Evolutionary conservation across 768 basidiomycete species (phyloP).

Genomic region (Suillus cothurnatus): DNA sequence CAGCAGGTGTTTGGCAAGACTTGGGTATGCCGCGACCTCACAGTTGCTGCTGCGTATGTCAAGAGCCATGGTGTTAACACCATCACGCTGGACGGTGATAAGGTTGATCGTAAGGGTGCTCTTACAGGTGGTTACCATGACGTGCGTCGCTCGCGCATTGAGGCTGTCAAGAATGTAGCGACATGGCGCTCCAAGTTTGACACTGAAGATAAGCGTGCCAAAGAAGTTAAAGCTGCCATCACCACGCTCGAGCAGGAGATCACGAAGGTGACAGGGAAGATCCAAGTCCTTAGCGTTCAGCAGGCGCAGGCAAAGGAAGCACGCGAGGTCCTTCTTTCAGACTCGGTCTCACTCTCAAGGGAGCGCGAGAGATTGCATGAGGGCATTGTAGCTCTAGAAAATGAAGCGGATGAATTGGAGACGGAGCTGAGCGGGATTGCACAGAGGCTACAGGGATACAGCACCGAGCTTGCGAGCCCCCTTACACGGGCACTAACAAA

Average conservation of each 20-base stretch:
- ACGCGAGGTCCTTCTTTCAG: constrained; percentile 66
- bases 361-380: constrained; percentile 73
- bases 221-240: constrained; percentile 76
- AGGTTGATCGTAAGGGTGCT: constrained; percentile 94
- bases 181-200: constrained; percentile 76
- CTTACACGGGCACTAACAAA: constrained; percentile 72
- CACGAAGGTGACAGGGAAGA: constrained; percentile 69
- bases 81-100: constrained; percentile 97
- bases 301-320: constrained; percentile 70
- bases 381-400: constrained; percentile 64
- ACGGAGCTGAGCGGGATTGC: constrained; percentile 65
- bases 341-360: constrained; percentile 56
- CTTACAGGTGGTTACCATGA: constrained; percentile 97
- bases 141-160: constrained; percentile 84
- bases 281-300: constrained; percentile 70
- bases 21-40: constrained; percentile 91
- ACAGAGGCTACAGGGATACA: constrained; percentile 64
- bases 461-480: constrained; percentile 70
- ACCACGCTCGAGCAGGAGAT: constrained; percentile 83
- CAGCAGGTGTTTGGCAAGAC: constrained; percentile 98
- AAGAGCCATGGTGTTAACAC: constrained; percentile 95
- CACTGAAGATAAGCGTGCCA: constrained; percentile 59
- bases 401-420: constrained; percentile 69
- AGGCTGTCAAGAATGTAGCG: constrained; percentile 77
- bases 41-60: constrained; percentile 91